Conservation (phyloP, 129 eudicot genomes). For the Heracleum sosnowskyi region DNA sequence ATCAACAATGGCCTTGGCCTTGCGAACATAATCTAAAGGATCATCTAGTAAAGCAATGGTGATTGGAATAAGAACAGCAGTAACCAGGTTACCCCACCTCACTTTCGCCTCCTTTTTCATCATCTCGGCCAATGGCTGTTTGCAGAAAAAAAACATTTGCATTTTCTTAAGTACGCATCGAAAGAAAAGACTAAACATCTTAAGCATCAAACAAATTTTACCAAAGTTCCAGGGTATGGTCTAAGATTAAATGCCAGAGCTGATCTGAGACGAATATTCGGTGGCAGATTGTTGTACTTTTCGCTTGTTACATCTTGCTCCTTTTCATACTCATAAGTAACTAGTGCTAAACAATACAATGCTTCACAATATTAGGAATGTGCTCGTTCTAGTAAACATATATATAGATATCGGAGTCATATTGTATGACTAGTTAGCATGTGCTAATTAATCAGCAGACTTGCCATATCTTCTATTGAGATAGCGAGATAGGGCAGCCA, state of each 20-base stretch:
- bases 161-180: background rate
- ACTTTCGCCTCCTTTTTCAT: constrained; percentile 27
- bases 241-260: background rate
- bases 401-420: background rate
- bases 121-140: constrained; percentile 20
- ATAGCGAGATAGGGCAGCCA: constrained; percentile 1
- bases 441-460: background rate
- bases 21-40: constrained; percentile 27
- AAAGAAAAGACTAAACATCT: background rate
- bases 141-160: background rate
- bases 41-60: constrained; percentile 24
- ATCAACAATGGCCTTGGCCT: constrained; percentile 35
- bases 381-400: background rate
- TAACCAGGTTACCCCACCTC: constrained; percentile 34
- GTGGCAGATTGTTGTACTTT: constrained; percentile 1
- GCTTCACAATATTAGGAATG: background rate
- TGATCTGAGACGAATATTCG: background rate
- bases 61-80: constrained; percentile 25
- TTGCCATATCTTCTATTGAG: constrained; percentile 3
- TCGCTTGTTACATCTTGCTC: background rate
- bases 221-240: constrained; percentile 4
- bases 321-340: background rate
- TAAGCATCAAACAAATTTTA: background rate
- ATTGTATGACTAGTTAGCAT: background rate
- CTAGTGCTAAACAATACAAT: background rate